Conservation (phyloP, 2,329 filamentous ascomycete species). For the Xylaria sp. region DNA sequence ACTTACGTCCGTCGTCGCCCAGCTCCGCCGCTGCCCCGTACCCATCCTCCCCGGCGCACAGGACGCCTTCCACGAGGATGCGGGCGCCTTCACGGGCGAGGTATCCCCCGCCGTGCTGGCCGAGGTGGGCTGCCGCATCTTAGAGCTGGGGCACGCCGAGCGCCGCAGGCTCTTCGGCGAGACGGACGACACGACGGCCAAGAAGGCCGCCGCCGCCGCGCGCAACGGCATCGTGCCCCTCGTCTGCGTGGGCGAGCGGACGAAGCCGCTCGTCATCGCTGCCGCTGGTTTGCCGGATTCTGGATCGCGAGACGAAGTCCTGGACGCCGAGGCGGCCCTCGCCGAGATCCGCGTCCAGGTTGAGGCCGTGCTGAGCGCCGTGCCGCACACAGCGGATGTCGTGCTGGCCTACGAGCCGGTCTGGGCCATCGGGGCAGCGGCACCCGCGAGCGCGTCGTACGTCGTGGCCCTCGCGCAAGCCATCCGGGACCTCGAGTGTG, state of each 20-base stretch:
- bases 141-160: conserved; percentile 86
- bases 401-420: conserved; percentile 89
- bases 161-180: conserved; percentile 77
- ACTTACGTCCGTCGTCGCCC: conserved; percentile 63
- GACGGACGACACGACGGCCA: conserved; percentile 73
- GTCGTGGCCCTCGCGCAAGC: conserved; percentile 76
- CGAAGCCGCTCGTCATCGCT: conserved; percentile 48
- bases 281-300: conserved; percentile 50
- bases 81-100: conserved; percentile 81
- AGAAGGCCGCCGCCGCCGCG: conserved; percentile 75
- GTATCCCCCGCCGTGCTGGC: conserved; percentile 75
- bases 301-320: conserved; percentile 47
- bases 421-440: conserved; percentile 83
- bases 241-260: conserved; percentile 81
- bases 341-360: conserved; percentile 75
- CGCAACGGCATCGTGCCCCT: conserved; percentile 79
- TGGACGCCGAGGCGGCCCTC: conserved; percentile 65
- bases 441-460: conserved; percentile 78
- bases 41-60: conserved; percentile 77
- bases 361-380: conserved; percentile 67
- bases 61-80: conserved; percentile 76
- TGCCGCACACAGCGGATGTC: conserved; percentile 73
- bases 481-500: conserved; percentile 65
- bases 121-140: conserved; percentile 75
- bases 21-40: conserved; percentile 61